Percentiles rank a stretch among this genome's conserved stretches.
phyloP scores from a whole-genome alignment of 345 rosid genomes.

The Conringia planisiliqua region DNA sequence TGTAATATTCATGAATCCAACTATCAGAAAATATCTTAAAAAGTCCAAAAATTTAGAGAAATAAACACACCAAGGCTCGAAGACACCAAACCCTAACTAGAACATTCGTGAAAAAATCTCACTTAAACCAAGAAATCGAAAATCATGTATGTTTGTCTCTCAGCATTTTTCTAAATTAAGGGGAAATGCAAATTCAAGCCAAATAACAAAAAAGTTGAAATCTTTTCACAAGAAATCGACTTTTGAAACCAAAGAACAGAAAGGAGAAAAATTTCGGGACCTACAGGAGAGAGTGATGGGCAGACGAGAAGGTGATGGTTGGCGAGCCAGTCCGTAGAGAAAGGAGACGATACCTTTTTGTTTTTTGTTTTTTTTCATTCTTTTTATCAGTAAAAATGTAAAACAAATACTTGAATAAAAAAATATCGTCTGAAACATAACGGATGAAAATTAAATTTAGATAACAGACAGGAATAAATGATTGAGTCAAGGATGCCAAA shows the following conservation, averaged over 20 bases:
- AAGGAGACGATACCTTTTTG: conserved; percentile 56
- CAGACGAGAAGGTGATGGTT: conserved; percentile 92
- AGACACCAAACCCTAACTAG: conserved; percentile 17
- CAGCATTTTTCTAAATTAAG: not conserved
- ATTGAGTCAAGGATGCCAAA: too few species aligned
- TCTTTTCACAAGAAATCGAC: not conserved
- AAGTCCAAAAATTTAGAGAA: not conserved
- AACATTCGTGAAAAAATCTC: not conserved
- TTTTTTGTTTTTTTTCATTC: not conserved
- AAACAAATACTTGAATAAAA: too few species aligned
- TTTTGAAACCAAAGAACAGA: not conserved
- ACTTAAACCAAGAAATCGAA: conserved; percentile 6
- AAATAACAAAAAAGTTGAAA: not conserved
- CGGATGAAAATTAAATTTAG: too few species aligned
- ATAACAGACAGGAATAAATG: too few species aligned
- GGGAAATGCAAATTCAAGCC: not conserved
- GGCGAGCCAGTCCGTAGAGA: conserved; percentile 86
- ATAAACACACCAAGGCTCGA: not conserved
- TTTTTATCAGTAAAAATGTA: too few species aligned
- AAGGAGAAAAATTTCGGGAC: conserved; percentile 13
- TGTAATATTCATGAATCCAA: not conserved
- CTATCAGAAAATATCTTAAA: not conserved
- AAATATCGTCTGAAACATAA: too few species aligned
- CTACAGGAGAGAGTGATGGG: conserved; percentile 92
- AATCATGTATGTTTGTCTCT: not conserved